These are phyloP conservation scores for Trichoderma brevicompactum DNA, from an alignment of 2,329 filamentous ascomycete species.

Conservation along the genomic window DNA sequence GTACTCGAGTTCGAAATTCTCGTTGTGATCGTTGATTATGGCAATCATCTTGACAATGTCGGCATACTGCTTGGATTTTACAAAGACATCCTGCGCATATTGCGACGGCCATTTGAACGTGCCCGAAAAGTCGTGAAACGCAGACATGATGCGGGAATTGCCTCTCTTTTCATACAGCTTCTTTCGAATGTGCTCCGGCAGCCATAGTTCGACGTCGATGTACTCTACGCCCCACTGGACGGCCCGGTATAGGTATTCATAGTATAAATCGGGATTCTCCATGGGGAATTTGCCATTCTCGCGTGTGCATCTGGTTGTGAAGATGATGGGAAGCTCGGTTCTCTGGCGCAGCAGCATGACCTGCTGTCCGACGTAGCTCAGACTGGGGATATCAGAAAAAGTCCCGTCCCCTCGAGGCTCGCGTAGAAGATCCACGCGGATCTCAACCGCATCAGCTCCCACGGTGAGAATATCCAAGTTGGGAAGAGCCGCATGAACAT, in stretches of 20 bases:
- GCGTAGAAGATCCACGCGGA: conserved; percentile 79
- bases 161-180: conserved; percentile 71
- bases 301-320: conserved; percentile 78
- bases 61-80: conserved; percentile 72
- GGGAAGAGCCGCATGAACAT: conserved; percentile 79
- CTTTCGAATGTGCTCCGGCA: conserved; percentile 75
- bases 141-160: conserved; percentile 85
- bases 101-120: conserved; percentile 81
- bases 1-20: conserved; percentile 89
- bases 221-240: conserved; percentile 92
- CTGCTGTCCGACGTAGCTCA: conserved; percentile 85
- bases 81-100: conserved; percentile 72
- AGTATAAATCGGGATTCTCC: conserved; percentile 75
- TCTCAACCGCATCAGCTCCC: conserved; percentile 82
- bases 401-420: conserved; percentile 68
- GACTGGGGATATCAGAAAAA: conserved; percentile 70
- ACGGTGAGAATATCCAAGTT: conserved; percentile 88
- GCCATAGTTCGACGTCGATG: conserved; percentile 86
- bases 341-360: conserved; percentile 82
- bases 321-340: conserved; percentile 88
- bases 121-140: conserved; percentile 86
- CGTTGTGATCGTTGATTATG: conserved; percentile 78
- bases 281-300: conserved; percentile 87
- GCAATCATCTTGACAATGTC: conserved; percentile 93
- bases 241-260: conserved; percentile 78